Conservation (phyloP, 1,284 basidiomycete species). For the Termitomyces sp. region DNA sequence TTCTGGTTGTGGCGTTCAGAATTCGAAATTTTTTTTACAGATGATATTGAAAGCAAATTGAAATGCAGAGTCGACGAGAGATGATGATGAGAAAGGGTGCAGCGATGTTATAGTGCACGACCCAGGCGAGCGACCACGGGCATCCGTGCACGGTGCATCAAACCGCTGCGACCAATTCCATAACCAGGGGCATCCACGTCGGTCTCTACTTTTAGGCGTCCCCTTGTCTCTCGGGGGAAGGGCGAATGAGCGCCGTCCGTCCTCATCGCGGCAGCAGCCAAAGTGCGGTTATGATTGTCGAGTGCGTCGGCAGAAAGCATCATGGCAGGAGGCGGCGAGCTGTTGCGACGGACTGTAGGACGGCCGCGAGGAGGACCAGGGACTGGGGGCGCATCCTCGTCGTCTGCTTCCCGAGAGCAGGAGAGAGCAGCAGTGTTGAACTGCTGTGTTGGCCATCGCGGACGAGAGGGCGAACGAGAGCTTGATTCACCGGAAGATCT, state of each 20-base stretch:
- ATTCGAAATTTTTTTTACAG: slow-evolving; percentile 3
- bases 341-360: slow-evolving; percentile 41
- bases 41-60: slow-evolving; percentile 7
- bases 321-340: slow-evolving; percentile 47
- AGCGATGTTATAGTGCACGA: slow-evolving; percentile 14
- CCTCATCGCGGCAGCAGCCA: slow-evolving; percentile 20
- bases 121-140: slow-evolving; percentile 16
- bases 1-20: neutral
- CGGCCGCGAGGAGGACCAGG: slow-evolving; percentile 39
- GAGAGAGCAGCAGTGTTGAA: slow-evolving; percentile 18
- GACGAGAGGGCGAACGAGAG: slow-evolving; percentile 30
- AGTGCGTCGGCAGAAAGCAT: slow-evolving; percentile 22
- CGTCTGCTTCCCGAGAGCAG: slow-evolving; percentile 27
- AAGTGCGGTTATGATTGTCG: slow-evolving; percentile 21
- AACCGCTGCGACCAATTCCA: slow-evolving; percentile 53
- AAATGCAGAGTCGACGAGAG: slow-evolving; percentile 7
- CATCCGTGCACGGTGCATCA: slow-evolving; percentile 44
- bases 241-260: slow-evolving; percentile 19
- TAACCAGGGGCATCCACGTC: slow-evolving; percentile 47
- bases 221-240: slow-evolving; percentile 33
- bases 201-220: slow-evolving; percentile 42
- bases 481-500: slow-evolving; percentile 27
- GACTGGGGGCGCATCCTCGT: slow-evolving; percentile 31
- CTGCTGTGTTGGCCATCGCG: slow-evolving; percentile 22
- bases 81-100: neutral